Evolutionary conservation across 2,329 filamentous ascomycete species (phyloP).

Genomic region (Fusarium sp.): DNA sequence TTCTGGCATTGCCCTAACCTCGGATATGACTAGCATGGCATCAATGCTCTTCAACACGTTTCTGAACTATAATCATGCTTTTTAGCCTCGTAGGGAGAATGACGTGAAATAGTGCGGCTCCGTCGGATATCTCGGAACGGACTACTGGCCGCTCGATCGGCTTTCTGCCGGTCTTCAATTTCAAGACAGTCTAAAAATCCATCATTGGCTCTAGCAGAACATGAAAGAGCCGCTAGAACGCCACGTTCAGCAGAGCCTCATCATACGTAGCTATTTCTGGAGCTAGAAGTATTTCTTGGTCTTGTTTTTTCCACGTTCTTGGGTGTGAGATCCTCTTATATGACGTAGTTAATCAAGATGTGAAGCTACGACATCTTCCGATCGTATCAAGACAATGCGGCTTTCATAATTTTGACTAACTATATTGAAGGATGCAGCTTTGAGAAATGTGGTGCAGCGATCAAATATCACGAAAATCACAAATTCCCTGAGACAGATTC

Average conservation of each 20-base stretch:
- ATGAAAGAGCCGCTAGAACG: neutral
- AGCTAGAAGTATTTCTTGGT: neutral
- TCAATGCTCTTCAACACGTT: neutral
- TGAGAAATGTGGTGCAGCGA: no score
- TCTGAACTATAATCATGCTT: neutral
- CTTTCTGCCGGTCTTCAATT: neutral
- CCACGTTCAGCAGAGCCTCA: neutral
- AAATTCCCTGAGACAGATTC: no score
- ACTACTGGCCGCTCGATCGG: neutral
- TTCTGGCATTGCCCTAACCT: neutral
- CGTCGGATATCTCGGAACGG: conserved; percentile 6
- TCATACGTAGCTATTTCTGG: neutral
- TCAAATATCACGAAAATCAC: no score
- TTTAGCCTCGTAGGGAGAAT: neutral
- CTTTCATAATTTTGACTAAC: no score
- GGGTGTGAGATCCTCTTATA: neutral
- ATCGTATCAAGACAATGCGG: no score
- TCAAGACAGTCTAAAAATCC: neutral
- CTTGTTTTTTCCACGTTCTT: neutral
- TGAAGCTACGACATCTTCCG: no score
- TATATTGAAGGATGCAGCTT: no score
- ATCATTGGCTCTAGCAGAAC: no score
- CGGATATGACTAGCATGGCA: neutral
- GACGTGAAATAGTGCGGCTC: neutral
- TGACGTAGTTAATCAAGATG: no score